Evolutionary conservation across 179 eudicot species (phyloP).

Genomic region (Camellia oleifera): DNA sequence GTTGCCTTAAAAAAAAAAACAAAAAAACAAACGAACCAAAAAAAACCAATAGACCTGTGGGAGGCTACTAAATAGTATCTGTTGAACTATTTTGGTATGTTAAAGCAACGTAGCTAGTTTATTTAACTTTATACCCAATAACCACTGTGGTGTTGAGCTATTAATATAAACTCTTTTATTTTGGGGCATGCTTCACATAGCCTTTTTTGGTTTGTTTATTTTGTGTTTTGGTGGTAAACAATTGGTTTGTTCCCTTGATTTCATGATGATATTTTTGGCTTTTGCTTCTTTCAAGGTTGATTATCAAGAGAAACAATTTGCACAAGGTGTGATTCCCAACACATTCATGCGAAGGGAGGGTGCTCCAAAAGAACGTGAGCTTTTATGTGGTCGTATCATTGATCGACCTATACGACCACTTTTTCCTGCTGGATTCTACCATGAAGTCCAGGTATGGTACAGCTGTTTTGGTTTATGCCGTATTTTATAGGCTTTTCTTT

Average conservation of each 20-base stretch:
- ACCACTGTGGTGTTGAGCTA: background rate
- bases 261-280: background rate
- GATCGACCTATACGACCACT: conserved; percentile 95
- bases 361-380: conserved; percentile 98
- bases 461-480: background rate
- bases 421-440: conserved; percentile 92
- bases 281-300: conserved; percentile 61
- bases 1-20: too few species aligned
- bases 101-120: background rate
- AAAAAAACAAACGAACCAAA: too few species aligned
- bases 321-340: conserved; percentile 87
- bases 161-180: background rate
- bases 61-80: background rate
- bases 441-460: conserved; percentile 85
- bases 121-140: background rate
- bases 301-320: conserved; percentile 95
- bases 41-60: background rate
- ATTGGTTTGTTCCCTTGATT: background rate
- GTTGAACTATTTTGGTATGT: background rate
- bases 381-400: conserved; percentile 88
- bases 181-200: too few species aligned
- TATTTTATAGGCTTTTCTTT: background rate
- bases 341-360: conserved; percentile 98
- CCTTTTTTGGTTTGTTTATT: too few species aligned
- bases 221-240: too few species aligned